Evolutionary conservation across 2,329 filamentous ascomycete species (phyloP).

Genomic region (Cytospora mali): DNA sequence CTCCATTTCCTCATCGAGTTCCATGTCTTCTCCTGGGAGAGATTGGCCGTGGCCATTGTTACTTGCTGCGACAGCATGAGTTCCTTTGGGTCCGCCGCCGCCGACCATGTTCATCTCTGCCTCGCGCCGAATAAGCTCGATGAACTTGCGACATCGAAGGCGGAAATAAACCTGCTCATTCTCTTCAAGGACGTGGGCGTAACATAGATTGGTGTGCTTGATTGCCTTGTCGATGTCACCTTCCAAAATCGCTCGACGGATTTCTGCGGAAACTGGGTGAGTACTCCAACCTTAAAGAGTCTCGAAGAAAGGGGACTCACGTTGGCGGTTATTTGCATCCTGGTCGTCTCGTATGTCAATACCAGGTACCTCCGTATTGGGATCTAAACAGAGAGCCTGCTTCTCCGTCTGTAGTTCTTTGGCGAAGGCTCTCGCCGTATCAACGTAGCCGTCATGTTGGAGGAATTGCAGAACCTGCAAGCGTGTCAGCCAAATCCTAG

Average conservation of each 20-base stretch:
- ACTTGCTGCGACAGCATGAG: slow-evolving; percentile 26
- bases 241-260: slow-evolving; percentile 82
- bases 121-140: slow-evolving; percentile 85
- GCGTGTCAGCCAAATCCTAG: slow-evolving; percentile 23
- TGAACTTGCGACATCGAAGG: slow-evolving; percentile 85
- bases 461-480: slow-evolving; percentile 75
- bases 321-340: slow-evolving; percentile 83
- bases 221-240: slow-evolving; percentile 91
- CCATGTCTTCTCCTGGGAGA: slow-evolving; percentile 56
- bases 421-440: slow-evolving; percentile 86
- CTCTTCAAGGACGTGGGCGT: slow-evolving; percentile 76
- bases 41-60: slow-evolving; percentile 45
- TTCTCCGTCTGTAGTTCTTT: slow-evolving; percentile 78
- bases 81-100: slow-evolving; percentile 48
- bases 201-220: slow-evolving; percentile 77
- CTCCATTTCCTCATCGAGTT: slow-evolving; percentile 57
- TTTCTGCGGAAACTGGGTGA: slow-evolving; percentile 57
- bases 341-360: slow-evolving; percentile 77
- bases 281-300: background rate
- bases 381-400: slow-evolving; percentile 64
- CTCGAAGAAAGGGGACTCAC: slow-evolving; percentile 54
- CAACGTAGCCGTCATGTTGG: slow-evolving; percentile 92
- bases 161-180: slow-evolving; percentile 88
- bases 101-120: slow-evolving; percentile 62
- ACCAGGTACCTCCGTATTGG: slow-evolving; percentile 54